Base-by-base conservation (phyloP, 2,329 filamentous ascomycete genomes). In the Aspergillus spinulosporus region DNA sequence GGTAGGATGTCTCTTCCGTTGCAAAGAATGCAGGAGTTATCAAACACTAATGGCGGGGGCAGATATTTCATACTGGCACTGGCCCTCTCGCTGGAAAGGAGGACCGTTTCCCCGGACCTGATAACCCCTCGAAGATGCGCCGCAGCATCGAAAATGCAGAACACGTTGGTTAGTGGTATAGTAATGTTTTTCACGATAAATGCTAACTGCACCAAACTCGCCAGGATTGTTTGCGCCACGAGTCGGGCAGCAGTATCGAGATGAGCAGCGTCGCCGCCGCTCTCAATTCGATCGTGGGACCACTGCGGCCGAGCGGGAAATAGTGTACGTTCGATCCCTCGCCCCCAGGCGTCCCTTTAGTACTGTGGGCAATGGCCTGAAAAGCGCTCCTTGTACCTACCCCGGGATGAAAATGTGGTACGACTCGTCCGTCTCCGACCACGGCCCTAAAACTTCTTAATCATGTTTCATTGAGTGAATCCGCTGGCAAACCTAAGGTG, bases 121-220 rank as follows among this genome's bases (percentile, higher is more conserved):
- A 96, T 75, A 96, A 96, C 67, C 82, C 86, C 54, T 89, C 88
- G 0, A 96, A 96, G 77, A 88, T 94, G 80, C 88, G 91, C 75
- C 84, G 92, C 58, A 94, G 89, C 63, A 88, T 89, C 58, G 89
- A 95, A 69, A 95, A 94, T 70, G 91, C 91, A 1, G 88, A 91
- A 69, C 87, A 90, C 67, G 85, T 93, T 64, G 92, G 92, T 85
- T 71, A 72, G 87, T 80, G 51, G 54, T 12, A 52, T 48, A 45
- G 43, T 44, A 39, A 42, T 21, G 11, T 40, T 15, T 11, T 12
- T 11, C 9, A 37, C 37, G 12, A 21, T 39, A 6, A n/a, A n/a
- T 4, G 3, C 21, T 36, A 32, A 44, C 11, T 47, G 31, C 36
- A 15, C 4, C 7, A 28, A 21, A 21, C 21, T 8, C 28, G n/a